Base-by-base conservation (phyloP, 73 alveolate species). In the Paramecium bursaria region DNA sequence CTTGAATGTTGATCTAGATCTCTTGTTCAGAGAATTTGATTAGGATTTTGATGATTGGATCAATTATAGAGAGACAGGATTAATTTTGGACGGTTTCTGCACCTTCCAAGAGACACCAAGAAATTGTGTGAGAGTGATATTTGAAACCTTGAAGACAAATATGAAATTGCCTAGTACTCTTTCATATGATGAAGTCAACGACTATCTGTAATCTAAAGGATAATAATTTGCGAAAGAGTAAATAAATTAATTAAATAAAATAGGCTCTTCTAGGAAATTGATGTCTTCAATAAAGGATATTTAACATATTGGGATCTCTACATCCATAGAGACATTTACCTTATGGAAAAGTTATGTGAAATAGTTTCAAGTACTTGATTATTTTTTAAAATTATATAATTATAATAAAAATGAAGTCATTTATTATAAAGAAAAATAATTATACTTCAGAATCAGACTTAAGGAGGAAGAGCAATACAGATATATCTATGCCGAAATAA, bases 31-130 rank as follows among this genome's bases (percentile, higher is more conserved):
- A 67, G 54, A 67, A 67, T 67, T 67, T 11, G 82, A 67, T 39
- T 31, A 67, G 44, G 82, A 67, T 19, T 67, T 15, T 13, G 82
- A 67, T 67, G 82, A 67, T 67, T 67, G 82, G 82, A 67, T 67
- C 33, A 67, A 67, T 67, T 67, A 67, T 39, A 67, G 82, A 42
- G 82, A 67, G 44, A 67, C 82, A 17, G 82, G 82, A 1, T 44
- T 42, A 13, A 17, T 67, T 3, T 15, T 67, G 3, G 82, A 67
- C 19, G 82, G 60, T 2, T 15, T 67, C 6, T 67, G 82, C 44
- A 39, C 33, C 15, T 33, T 39, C 17, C 46, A 21, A 35, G 82
- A 67, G 44, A 21, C 26, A 4, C 82, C 82, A 39, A 67, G 44
- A 26, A 67, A 67, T 67, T 67, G 82, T 15, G 82, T 67, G 2